A percentile compares a stretch with the other conserved stretches of the same genome.
Evolutionary conservation across 176 grass and related monocot species (phyloP).

Genomic region (Phoenix roebelenii): DNA sequence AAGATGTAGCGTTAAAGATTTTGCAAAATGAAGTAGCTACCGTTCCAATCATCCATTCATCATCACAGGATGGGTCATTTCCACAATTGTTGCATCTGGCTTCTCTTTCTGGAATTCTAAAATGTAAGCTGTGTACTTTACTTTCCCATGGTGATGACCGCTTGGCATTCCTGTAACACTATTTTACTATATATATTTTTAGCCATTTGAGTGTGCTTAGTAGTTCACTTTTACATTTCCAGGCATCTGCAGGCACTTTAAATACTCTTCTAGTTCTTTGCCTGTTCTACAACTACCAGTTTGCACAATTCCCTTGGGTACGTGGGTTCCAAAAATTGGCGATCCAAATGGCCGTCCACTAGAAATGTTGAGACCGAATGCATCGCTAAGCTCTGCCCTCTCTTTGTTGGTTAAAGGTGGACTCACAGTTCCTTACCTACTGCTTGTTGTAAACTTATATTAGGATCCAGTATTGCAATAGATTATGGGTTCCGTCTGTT

Average conservation of each 20-base stretch:
- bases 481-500: too few species aligned
- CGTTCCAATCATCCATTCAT: constrained; percentile 73
- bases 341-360: constrained; percentile 64
- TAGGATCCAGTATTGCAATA: too few species aligned
- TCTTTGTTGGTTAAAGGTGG: constrained; percentile 86
- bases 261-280: constrained; percentile 70
- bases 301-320: constrained; percentile 75
- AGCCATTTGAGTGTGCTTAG: too few species aligned
- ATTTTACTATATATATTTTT: too few species aligned
- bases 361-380: constrained; percentile 54
- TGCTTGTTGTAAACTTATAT: too few species aligned
- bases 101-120: constrained; percentile 96
- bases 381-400: constrained; percentile 74
- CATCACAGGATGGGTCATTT: constrained; percentile 76
- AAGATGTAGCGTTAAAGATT: constrained; percentile 80
- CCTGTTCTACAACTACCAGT: constrained; percentile 81
- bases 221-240: constrained; percentile 19
- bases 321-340: constrained; percentile 81
- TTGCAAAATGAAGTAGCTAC: constrained; percentile 72
- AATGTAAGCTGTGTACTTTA: constrained; percentile 44
- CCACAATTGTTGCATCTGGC: constrained; percentile 93
- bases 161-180: too few species aligned
- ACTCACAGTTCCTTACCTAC: too few species aligned
- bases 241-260: constrained; percentile 98
- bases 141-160: background rate